Evolutionary conservation across 306 rosid species (phyloP).

Genomic region (Corylus heterophylla): DNA sequence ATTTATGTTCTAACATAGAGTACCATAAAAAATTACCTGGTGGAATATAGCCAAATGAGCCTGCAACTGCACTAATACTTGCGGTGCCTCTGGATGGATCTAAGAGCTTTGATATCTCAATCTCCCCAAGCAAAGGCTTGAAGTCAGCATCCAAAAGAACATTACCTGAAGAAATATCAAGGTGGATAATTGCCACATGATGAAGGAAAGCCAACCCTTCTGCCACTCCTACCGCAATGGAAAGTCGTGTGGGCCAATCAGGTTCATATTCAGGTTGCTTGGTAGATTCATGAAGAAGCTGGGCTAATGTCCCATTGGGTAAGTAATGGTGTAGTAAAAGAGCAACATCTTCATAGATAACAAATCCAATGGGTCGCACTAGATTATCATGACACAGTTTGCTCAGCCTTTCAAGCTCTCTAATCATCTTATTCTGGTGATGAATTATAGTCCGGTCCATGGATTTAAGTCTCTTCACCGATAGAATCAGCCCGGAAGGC

Average conservation of each 20-base stretch:
- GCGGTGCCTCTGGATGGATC: constrained; percentile 97
- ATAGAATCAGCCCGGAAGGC: constrained; percentile 90
- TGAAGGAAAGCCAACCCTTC: constrained; percentile 97
- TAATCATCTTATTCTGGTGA: constrained; percentile 94
- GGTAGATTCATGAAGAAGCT: constrained; percentile 85
- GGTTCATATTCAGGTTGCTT: constrained; percentile 80
- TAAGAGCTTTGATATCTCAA: constrained; percentile 92
- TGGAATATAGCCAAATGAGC: constrained; percentile 98
- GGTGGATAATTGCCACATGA: constrained; percentile 91
- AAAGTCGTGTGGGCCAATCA: constrained; percentile 85
- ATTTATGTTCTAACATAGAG: background rate
- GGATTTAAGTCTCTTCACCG: constrained; percentile 89
- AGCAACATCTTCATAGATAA: constrained; percentile 92
- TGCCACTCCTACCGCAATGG: constrained; percentile 87
- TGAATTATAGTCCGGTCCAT: constrained; percentile 93
- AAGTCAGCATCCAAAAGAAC: constrained; percentile 81
- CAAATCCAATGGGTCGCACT: constrained; percentile 86
- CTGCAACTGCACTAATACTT: constrained; percentile 98
- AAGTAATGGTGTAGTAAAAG: constrained; percentile 85
- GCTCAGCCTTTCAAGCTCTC: constrained; percentile 95
- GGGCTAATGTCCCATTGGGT: constrained; percentile 81
- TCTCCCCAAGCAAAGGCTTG: constrained; percentile 88
- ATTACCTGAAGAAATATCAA: constrained; percentile 89
- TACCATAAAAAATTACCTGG: constrained; percentile 59
- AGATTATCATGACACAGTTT: constrained; percentile 85